phyloP scores from a whole-genome alignment of 2,329 filamentous ascomycete genomes.

The Fusarium xyrophilum region DNA sequence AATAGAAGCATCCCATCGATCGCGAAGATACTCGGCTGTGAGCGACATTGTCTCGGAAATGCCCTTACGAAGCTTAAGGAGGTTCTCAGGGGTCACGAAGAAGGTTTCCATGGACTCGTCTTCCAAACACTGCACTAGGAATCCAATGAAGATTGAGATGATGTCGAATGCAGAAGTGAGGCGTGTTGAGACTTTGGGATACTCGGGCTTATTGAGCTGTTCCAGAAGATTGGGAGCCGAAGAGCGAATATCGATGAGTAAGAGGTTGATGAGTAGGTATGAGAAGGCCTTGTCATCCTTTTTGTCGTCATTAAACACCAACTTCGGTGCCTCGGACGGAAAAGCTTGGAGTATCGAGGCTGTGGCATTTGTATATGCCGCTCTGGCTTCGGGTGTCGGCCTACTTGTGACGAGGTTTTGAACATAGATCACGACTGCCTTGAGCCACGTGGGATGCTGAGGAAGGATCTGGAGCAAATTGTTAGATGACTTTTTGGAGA shows the following conservation, averaged over 20 bases:
- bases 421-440: slow-evolving; percentile 55
- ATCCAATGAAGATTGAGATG: slow-evolving; percentile 66
- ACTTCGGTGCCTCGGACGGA: slow-evolving; percentile 51
- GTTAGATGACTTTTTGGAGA: slow-evolving; percentile 7
- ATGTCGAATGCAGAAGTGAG: slow-evolving; percentile 68
- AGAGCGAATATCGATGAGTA: slow-evolving; percentile 70
- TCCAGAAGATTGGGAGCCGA: slow-evolving; percentile 66
- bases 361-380: slow-evolving; percentile 65
- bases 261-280: slow-evolving; percentile 68
- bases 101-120: slow-evolving; percentile 52
- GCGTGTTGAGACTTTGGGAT: slow-evolving; percentile 58
- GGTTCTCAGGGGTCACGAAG: slow-evolving; percentile 62
- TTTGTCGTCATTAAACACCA: slow-evolving; percentile 60
- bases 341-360: slow-evolving; percentile 65
- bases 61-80: slow-evolving; percentile 66
- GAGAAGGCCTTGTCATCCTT: slow-evolving; percentile 61
- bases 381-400: slow-evolving; percentile 61
- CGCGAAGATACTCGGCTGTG: slow-evolving; percentile 70
- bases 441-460: slow-evolving; percentile 61
- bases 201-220: slow-evolving; percentile 62
- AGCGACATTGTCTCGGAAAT: slow-evolving; percentile 70
- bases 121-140: slow-evolving; percentile 62
- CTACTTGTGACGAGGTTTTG: slow-evolving; percentile 61
- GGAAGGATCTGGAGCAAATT: slow-evolving; percentile 53
- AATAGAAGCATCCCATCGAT: slow-evolving; percentile 73